A percentile compares a stretch with the other conserved stretches of the same genome.
Evolutionary conservation across 2,329 filamentous ascomycete genomes (phyloP).

Genomic region (Xylariaceae sp.): DNA sequence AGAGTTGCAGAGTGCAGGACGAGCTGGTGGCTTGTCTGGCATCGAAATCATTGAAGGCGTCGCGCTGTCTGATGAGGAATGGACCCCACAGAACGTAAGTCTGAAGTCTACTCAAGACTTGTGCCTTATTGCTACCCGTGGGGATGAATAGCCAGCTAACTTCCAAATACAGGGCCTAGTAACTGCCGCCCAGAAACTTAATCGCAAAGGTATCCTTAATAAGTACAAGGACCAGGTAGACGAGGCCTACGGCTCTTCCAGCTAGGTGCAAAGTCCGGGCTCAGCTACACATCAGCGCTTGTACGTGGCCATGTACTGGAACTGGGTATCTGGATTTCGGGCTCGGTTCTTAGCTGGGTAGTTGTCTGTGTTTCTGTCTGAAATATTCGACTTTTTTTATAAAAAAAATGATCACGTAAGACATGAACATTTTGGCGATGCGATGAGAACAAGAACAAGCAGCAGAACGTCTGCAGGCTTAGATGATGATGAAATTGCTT

Average conservation of each 20-base stretch:
- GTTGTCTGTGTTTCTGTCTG: not conserved
- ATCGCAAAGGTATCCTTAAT: slow-evolving; percentile 69
- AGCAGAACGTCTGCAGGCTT: no score
- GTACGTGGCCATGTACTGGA: not conserved
- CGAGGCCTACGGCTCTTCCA: slow-evolving; percentile 58
- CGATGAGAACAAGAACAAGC: no score
- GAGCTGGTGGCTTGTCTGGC: slow-evolving; percentile 65
- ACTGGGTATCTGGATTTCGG: not conserved
- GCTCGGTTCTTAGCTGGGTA: not conserved
- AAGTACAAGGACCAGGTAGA: slow-evolving; percentile 67
- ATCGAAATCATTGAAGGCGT: slow-evolving; percentile 77
- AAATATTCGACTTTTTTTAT: not conserved
- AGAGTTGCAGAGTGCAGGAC: slow-evolving; percentile 67
- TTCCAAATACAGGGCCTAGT: slow-evolving; percentile 58
- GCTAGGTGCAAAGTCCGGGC: slow-evolving; percentile 24
- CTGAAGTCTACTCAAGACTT: not conserved
- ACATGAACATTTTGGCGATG: no score
- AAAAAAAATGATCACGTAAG: no score
- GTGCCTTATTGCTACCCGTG: no score
- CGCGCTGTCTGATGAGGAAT: slow-evolving; percentile 74
- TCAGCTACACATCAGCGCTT: not conserved
- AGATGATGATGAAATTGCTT: no score
- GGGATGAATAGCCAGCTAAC: slow-evolving; percentile 36
- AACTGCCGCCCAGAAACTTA: slow-evolving; percentile 75
- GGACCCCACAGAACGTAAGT: slow-evolving; percentile 76